These are phyloP conservation scores for Cutaneotrichosporon arboriforme DNA, from an alignment of 1,284 basidiomycete genomes.

Conservation along the genomic window DNA sequence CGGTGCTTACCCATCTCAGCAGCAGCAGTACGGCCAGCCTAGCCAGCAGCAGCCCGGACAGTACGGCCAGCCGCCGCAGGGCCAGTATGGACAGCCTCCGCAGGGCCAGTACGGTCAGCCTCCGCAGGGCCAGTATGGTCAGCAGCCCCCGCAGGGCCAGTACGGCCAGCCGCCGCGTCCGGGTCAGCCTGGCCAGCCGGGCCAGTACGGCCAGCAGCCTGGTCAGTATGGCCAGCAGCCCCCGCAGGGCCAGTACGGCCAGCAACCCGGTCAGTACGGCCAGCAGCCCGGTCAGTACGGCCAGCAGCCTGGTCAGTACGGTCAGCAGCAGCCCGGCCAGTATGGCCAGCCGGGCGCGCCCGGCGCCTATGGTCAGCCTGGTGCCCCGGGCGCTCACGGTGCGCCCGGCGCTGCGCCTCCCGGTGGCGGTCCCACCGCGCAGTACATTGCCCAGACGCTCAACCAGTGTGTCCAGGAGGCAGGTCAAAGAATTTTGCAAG, in stretches of 20 bases:
- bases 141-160: slow-evolving; percentile 11
- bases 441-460: slow-evolving; percentile 29
- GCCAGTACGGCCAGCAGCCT: slow-evolving; percentile 32
- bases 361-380: slow-evolving; percentile 13
- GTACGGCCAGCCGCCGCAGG: slow-evolving; percentile 9
- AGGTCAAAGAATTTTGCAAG: slow-evolving; percentile 20
- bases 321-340: neutral
- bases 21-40: slow-evolving; percentile 25
- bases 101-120: slow-evolving; percentile 4
- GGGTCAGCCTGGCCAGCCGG: slow-evolving; percentile 21
- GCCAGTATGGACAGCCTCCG: slow-evolving; percentile 17
- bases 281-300: slow-evolving; percentile 22
- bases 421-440: slow-evolving; percentile 15
- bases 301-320: slow-evolving; percentile 22
- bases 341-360: neutral
- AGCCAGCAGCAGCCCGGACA: slow-evolving; percentile 18
- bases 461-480: slow-evolving; percentile 48
- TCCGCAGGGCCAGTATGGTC: slow-evolving; percentile 3
- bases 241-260: slow-evolving; percentile 24
- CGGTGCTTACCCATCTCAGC: slow-evolving; percentile 16
- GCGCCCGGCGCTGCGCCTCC: slow-evolving; percentile 34
- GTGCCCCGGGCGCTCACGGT: slow-evolving; percentile 11
- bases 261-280: slow-evolving; percentile 21
- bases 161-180: slow-evolving; percentile 17
- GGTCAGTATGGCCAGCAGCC: slow-evolving; percentile 21